These are phyloP conservation scores for Wallacemonas sp. DNA, from an alignment of 208 protist species.

Conservation along the genomic window DNA sequence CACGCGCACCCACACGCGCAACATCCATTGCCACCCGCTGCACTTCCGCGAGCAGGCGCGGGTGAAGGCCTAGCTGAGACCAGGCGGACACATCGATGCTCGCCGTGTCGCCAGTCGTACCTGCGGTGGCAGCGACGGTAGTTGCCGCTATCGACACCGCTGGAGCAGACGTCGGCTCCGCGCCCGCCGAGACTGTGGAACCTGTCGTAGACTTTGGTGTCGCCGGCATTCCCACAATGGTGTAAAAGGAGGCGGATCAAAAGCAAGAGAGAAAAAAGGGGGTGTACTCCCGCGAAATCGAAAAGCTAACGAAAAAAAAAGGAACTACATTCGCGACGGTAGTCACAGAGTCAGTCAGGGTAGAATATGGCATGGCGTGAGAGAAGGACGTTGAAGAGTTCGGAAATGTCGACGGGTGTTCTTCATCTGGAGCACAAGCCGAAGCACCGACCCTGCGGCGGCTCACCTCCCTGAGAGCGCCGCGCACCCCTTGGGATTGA, in stretches of 20 bases:
- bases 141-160: not conserved
- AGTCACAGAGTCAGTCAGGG: too few relatives aligned
- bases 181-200: too few relatives aligned
- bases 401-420: too few relatives aligned
- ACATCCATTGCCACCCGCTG: constrained; percentile 10
- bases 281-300: not conserved
- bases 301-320: not conserved
- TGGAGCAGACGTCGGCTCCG: not conserved
- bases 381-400: too few relatives aligned
- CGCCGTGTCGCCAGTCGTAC: not conserved
- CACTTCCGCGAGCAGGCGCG: constrained; percentile 30
- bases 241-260: not conserved
- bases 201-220: too few relatives aligned
- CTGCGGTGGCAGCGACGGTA: constrained; percentile 18
- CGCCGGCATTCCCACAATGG: not conserved
- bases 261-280: constrained; percentile 10
- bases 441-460: too few relatives aligned
- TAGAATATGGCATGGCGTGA: too few relatives aligned
- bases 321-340: too few relatives aligned
- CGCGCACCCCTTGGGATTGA: too few relatives aligned
- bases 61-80: constrained; percentile 34
- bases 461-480: too few relatives aligned
- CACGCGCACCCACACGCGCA: not conserved
- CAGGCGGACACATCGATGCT: constrained; percentile 17
- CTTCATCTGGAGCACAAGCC: too few relatives aligned